These are phyloP conservation scores for Populus hybrid DNA, from an alignment of 441 rosid species.

Conservation along the genomic window DNA sequence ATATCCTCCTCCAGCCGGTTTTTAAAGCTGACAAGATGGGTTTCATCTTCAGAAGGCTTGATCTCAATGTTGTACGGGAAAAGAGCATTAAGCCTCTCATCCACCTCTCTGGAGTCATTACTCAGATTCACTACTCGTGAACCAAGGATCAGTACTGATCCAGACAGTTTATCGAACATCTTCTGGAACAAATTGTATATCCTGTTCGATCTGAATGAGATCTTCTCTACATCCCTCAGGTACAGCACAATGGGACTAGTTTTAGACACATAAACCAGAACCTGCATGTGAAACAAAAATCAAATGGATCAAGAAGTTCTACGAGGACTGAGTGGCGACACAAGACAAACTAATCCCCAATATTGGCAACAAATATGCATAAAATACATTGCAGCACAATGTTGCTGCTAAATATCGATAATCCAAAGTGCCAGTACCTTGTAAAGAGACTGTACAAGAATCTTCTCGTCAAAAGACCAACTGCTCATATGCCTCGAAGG, in stretches of 20 bases:
- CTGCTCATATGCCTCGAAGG: conserved; percentile 63
- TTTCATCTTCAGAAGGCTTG: conserved; percentile 65
- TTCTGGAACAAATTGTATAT: conserved; percentile 67
- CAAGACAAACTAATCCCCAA: conserved; percentile 3
- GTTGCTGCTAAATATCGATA: neutral
- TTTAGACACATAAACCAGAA: conserved; percentile 66
- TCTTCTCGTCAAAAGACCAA: conserved; percentile 86
- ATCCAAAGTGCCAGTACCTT: conserved; percentile 41
- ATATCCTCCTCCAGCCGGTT: conserved; percentile 70
- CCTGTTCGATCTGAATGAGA: conserved; percentile 65
- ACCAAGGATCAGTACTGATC: conserved; percentile 68
- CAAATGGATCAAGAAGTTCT: neutral
- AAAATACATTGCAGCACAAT: neutral
- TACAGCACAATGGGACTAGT: conserved; percentile 72
- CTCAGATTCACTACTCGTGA: conserved; percentile 48
- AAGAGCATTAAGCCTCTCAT: conserved; percentile 50
- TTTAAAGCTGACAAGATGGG: conserved; percentile 66
- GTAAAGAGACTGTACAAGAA: conserved; percentile 76
- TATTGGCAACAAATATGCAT: neutral
- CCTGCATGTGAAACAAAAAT: conserved; percentile 40
- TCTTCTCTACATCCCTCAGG: conserved; percentile 64
- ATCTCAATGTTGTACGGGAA: conserved; percentile 74
- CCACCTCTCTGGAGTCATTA: conserved; percentile 45
- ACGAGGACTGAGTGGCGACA: neutral
- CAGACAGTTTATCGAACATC: conserved; percentile 64